Percentiles rank a stretch among this genome's conserved stretches.
Conservation (phyloP, 176 grass and related monocot genomes). For the Carex parvula region DNA sequence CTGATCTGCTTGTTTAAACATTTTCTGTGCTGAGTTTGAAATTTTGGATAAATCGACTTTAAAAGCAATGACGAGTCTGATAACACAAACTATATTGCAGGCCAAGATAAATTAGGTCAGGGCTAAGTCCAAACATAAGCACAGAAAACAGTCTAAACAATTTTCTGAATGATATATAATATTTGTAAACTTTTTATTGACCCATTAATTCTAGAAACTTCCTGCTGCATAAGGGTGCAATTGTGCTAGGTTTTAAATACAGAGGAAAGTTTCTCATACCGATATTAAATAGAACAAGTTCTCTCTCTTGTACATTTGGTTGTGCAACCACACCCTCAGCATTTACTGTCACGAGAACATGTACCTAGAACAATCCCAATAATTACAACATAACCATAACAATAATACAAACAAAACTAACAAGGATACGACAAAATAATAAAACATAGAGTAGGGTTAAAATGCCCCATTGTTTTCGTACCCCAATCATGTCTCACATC, state of each 20-base stretch:
- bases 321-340: conserved; percentile 60
- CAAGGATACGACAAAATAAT: background rate
- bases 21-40: background rate
- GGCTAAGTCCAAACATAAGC: too few species aligned
- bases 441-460: background rate
- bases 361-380: conserved; percentile 40
- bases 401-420: background rate
- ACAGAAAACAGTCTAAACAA: background rate
- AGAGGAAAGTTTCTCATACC: conserved; percentile 32
- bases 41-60: background rate
- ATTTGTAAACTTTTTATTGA: background rate
- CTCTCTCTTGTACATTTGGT: conserved; percentile 47
- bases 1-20: background rate
- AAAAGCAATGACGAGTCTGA: background rate
- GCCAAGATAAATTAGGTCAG: background rate
- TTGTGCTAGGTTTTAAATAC: background rate
- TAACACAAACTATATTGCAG: background rate
- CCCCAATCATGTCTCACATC: too few species aligned
- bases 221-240: background rate
- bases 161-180: background rate
- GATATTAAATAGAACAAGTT: conserved; percentile 77
- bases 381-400: background rate
- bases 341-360: conserved; percentile 64
- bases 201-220: background rate
- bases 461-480: too few species aligned